These are phyloP conservation scores for Chrysanthemum lavandulifolium DNA, from an alignment of 129 eudicot species.

Conservation along the genomic window DNA sequence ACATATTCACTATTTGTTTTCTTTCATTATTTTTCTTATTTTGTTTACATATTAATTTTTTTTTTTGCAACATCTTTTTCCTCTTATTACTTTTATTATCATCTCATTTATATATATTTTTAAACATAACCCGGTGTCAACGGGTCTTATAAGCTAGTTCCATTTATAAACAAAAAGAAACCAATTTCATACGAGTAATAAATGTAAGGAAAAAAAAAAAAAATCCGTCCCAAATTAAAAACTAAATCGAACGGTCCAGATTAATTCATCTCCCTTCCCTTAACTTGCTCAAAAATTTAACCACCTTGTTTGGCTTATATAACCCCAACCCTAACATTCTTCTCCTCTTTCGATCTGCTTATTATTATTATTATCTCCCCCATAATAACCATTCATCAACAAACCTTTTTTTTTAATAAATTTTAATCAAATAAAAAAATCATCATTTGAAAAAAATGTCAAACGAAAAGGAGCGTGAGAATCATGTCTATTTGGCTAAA, in stretches of 20 bases:
- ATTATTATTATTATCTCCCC: background rate
- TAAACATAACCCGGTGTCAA: too few species aligned
- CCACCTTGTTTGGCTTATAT: constrained; percentile 8
- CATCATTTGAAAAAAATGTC: constrained; percentile 44
- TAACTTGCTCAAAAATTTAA: constrained; percentile 34
- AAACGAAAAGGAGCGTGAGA: constrained; percentile 78
- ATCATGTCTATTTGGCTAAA: constrained; percentile 90
- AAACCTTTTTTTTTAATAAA: background rate
- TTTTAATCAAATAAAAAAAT: too few species aligned
- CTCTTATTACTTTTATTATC: too few species aligned
- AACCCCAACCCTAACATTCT: constrained; percentile 23
- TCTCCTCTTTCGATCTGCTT: constrained; percentile 5
- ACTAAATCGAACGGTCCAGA: constrained; percentile 49
- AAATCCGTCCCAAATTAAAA: background rate
- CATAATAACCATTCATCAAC: background rate
- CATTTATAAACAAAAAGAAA: too few species aligned
- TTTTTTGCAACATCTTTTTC: too few species aligned
- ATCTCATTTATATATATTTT: too few species aligned
- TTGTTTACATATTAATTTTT: too few species aligned
- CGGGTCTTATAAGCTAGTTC: too few species aligned
- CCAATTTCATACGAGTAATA: too few species aligned
- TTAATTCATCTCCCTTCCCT: constrained; percentile 33
- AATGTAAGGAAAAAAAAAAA: too few species aligned
- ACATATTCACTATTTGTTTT: too few species aligned
- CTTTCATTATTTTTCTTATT: too few species aligned